phyloP scores from a whole-genome alignment of 441 rosid genomes.

The Euphorbia corollata region DNA sequence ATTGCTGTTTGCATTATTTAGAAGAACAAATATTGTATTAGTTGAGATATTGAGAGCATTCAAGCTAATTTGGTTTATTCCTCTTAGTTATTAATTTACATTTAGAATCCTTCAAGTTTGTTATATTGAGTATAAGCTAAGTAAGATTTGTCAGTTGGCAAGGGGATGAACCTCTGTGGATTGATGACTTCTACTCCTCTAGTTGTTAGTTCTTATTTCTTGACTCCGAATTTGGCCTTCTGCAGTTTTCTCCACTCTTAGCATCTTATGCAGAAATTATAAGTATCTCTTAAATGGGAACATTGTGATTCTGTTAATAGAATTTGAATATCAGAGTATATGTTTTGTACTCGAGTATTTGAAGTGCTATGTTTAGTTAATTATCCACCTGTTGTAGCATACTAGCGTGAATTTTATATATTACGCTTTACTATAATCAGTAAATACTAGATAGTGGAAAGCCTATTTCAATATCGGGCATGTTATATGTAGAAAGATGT shows the following conservation, averaged over 20 bases:
- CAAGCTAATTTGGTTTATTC: neutral
- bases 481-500: neutral
- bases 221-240: neutral
- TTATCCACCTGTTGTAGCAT: neutral
- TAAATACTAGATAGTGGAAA: neutral
- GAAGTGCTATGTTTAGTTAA: neutral
- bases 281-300: neutral
- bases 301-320: neutral
- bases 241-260: neutral
- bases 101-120: neutral
- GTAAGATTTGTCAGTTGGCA: neutral
- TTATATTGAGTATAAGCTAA: neutral
- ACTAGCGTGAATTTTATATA: neutral
- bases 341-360: neutral
- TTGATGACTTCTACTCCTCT: neutral
- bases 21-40: neutral
- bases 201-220: neutral
- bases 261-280: neutral
- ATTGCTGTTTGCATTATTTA: neutral
- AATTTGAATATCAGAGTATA: neutral
- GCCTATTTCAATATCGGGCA: neutral
- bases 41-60: neutral
- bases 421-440: neutral
- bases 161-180: neutral
- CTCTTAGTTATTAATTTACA: neutral